phyloP scores from a whole-genome alignment of 179 eudicot species.

The Amaranthus tricolor region DNA sequence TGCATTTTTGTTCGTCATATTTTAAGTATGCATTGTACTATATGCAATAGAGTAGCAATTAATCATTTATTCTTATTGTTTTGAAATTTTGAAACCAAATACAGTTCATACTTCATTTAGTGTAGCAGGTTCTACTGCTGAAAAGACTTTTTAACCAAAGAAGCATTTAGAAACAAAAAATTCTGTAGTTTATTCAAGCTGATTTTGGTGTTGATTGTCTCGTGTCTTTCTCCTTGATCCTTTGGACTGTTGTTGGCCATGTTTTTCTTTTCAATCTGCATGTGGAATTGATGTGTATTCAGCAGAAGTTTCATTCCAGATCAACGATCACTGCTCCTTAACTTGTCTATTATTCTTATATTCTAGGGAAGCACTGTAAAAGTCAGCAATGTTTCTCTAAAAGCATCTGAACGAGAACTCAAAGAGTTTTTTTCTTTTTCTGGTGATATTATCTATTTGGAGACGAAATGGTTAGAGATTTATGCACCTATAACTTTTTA shows the following conservation, averaged over 20 bases:
- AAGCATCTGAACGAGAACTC: slow-evolving; percentile 67
- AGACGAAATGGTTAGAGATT: slow-evolving; percentile 60
- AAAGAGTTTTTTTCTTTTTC: slow-evolving; percentile 91
- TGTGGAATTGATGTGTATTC: slow-evolving; percentile 5
- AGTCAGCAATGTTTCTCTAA: slow-evolving; percentile 79
- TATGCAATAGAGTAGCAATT: background rate
- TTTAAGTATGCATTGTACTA: background rate
- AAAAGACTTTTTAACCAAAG: background rate
- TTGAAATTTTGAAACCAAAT: background rate
- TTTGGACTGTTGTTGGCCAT: background rate
- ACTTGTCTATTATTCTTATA: background rate
- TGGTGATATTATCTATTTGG: slow-evolving; percentile 81
- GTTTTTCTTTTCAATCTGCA: background rate
- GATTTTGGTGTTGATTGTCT: background rate
- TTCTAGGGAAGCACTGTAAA: slow-evolving; percentile 66
- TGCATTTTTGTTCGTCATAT: background rate
- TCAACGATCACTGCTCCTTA: background rate
- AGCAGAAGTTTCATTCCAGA: background rate
- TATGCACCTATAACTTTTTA: background rate
- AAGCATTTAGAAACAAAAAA: background rate
- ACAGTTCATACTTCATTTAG: background rate
- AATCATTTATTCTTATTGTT: background rate
- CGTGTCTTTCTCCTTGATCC: background rate
- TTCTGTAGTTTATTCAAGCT: background rate
- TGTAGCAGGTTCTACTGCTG: background rate